These are phyloP conservation scores for Cystobasidium onofrii DNA, from an alignment of 768 basidiomycete species.

Conservation along the genomic window DNA sequence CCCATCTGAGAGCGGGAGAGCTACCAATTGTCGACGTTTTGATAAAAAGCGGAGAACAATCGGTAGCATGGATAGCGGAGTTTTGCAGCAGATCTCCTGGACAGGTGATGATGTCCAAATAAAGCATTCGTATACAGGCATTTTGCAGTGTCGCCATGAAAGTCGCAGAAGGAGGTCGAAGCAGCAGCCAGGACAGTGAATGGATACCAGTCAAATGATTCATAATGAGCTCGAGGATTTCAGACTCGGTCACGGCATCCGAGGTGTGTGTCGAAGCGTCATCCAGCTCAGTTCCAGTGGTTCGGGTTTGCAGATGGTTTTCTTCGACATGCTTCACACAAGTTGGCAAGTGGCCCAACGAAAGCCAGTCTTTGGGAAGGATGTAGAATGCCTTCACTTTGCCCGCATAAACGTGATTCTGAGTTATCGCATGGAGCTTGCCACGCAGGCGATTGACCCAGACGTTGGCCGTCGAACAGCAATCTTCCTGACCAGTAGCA, in stretches of 20 bases:
- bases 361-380: not conserved
- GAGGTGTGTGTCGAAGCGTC: not conserved
- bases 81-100: too few relatives aligned
- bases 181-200: not conserved
- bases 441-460: not conserved
- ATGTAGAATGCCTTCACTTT: not conserved
- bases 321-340: not conserved
- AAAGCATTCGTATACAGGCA: not conserved
- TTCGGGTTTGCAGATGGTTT: not conserved
- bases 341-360: not conserved
- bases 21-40: too few relatives aligned
- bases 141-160: not conserved
- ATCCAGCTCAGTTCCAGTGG: not conserved
- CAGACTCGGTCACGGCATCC: not conserved
- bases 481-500: not conserved
- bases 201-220: not conserved
- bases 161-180: not conserved
- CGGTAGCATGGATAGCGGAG: not conserved
- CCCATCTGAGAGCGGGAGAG: not conserved
- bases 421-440: conserved; percentile 17
- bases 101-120: not conserved
- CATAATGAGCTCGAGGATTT: not conserved
- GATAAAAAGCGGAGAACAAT: too few relatives aligned
- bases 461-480: not conserved
- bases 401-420: not conserved